Evolutionary conservation across 169 alveolate species (phyloP).

Genomic region (Cardiosporidium cionae): DNA sequence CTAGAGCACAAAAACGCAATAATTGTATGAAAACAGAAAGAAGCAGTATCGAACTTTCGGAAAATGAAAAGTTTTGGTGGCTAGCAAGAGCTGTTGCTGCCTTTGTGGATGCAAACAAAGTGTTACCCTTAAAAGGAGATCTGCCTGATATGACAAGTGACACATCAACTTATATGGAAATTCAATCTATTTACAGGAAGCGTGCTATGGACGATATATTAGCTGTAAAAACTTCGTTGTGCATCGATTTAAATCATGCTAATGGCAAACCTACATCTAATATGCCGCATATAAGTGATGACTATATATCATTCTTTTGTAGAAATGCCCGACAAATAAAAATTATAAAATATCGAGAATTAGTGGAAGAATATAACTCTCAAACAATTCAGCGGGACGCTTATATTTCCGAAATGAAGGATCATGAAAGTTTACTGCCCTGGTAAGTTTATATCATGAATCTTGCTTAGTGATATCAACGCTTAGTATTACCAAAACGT

Average conservation of each 20-base stretch:
- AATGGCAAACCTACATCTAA: background rate
- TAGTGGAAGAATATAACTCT: background rate
- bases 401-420: too few relatives aligned
- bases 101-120: slow-evolving; percentile 31
- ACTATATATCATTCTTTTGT: background rate
- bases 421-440: too few relatives aligned
- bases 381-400: background rate
- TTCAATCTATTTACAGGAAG: slow-evolving; percentile 49
- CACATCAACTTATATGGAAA: slow-evolving; percentile 42
- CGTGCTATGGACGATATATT: slow-evolving; percentile 52
- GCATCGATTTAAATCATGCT: slow-evolving; percentile 7
- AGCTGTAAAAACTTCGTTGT: slow-evolving; percentile 1
- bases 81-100: slow-evolving; percentile 12
- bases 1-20: too few relatives aligned
- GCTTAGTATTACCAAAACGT: too few relatives aligned
- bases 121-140: slow-evolving; percentile 56
- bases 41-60: background rate
- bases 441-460: too few relatives aligned
- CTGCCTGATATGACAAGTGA: slow-evolving; percentile 76
- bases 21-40: too few relatives aligned
- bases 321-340: slow-evolving; percentile 9
- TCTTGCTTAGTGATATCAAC: too few relatives aligned
- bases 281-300: too few relatives aligned
- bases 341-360: slow-evolving; percentile 10
- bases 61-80: background rate